A percentile compares a stretch with the other conserved stretches of the same genome.
Conservation (phyloP, 805 yeast species). For the Tetrapisispora taiwanensis region DNA sequence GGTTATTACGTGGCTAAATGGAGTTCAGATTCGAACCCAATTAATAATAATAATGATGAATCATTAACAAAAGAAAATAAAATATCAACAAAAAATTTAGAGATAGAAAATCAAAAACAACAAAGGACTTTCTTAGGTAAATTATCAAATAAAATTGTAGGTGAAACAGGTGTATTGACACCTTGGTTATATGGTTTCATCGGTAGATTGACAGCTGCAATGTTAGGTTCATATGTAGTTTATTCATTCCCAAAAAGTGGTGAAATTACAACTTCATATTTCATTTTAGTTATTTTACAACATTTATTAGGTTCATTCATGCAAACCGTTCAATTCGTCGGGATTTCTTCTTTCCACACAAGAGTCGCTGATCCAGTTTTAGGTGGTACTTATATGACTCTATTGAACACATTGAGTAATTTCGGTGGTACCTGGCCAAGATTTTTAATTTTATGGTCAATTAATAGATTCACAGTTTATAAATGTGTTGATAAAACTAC, state of each 20-base stretch:
- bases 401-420: conserved; percentile 82
- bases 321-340: conserved; percentile 92
- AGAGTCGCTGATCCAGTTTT: conserved; percentile 89
- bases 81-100: neutral
- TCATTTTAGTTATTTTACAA: conserved; percentile 64
- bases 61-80: conserved; percentile 3
- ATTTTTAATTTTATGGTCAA: conserved; percentile 64
- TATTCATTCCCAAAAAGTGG: conserved; percentile 54
- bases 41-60: neutral
- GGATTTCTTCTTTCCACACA: conserved; percentile 90
- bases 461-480: conserved; percentile 66
- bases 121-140: neutral
- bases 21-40: conserved; percentile 51
- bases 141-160: conserved; percentile 15
- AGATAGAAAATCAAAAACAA: neutral
- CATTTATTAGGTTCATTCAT: conserved; percentile 83
- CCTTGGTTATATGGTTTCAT: conserved; percentile 89
- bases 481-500: conserved; percentile 34
- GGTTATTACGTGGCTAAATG: conserved; percentile 95
- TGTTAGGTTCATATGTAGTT: conserved; percentile 64
- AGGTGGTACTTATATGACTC: conserved; percentile 98
- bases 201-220: conserved; percentile 71
- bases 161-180: conserved; percentile 46
- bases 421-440: conserved; percentile 98
- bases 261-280: conserved; percentile 41